Conservation (phyloP, 257 asterid genomes). For the Striga asiatica region DNA sequence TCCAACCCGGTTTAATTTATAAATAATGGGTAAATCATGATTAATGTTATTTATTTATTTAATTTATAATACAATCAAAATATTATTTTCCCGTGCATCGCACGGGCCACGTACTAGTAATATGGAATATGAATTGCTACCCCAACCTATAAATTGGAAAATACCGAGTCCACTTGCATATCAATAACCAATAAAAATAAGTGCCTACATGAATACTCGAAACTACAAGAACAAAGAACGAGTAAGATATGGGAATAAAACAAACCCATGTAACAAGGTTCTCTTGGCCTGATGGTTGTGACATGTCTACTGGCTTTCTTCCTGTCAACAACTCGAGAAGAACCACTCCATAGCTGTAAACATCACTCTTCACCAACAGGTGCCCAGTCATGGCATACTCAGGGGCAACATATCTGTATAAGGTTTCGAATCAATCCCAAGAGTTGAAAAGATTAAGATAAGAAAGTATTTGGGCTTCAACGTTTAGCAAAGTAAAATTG, state of each 20-base stretch:
- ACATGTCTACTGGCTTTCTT: constrained; percentile 90
- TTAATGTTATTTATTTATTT: too few species aligned
- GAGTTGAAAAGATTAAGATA: neutral
- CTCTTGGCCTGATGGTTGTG: constrained; percentile 95
- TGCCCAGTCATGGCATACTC: constrained; percentile 99
- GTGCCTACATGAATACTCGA: neutral
- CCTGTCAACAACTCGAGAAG: constrained; percentile 92
- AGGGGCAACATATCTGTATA: constrained; percentile 82
- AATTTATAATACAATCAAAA: too few species aligned
- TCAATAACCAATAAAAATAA: neutral
- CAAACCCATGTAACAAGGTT: constrained; percentile 95
- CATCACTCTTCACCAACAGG: constrained; percentile 93
- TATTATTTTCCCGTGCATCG: too few species aligned
- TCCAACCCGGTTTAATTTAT: too few species aligned
- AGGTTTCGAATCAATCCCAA: constrained; percentile 9
- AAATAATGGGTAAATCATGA: too few species aligned
- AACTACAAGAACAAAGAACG: neutral
- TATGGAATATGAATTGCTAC: too few species aligned
- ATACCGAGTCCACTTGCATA: neutral
- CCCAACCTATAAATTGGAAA: neutral
- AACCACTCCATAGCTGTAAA: constrained; percentile 94
- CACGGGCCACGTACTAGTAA: too few species aligned
- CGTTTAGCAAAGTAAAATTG: neutral
- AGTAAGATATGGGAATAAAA: neutral
- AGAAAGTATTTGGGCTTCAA: neutral